Conservation (phyloP, 176 grass and related monocot species). For the Calamus simplicifolius region DNA sequence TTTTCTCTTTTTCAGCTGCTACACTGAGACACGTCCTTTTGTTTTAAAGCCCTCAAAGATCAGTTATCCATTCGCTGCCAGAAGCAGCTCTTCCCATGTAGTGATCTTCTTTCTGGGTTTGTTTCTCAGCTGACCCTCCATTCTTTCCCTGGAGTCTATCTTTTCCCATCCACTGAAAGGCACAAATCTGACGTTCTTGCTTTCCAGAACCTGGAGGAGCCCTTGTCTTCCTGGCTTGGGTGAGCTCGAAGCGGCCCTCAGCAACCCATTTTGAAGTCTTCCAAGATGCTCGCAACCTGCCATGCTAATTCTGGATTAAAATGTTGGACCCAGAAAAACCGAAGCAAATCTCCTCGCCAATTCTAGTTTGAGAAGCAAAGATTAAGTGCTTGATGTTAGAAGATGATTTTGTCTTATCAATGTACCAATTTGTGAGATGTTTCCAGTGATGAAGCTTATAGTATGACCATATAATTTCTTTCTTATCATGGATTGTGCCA, state of each 20-base stretch:
- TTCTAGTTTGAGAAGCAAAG: too few relatives aligned
- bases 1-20: too few relatives aligned
- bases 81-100: conserved; percentile 47
- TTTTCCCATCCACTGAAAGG: conserved; percentile 61
- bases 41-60: too few relatives aligned
- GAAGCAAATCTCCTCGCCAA: too few relatives aligned
- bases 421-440: too few relatives aligned
- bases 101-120: conserved; percentile 75
- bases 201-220: conserved; percentile 48
- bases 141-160: conserved; percentile 63
- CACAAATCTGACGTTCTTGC: conserved; percentile 44
- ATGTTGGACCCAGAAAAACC: too few relatives aligned
- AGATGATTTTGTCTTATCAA: too few relatives aligned
- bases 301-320: background rate
- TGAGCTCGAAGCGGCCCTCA: background rate
- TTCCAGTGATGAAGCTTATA: too few relatives aligned
- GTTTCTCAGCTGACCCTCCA: conserved; percentile 34
- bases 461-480: too few relatives aligned
- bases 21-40: too few relatives aligned
- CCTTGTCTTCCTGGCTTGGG: conserved; percentile 45
- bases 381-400: too few relatives aligned
- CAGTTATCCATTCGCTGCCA: conserved; percentile 21
- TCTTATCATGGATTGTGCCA: too few relatives aligned
- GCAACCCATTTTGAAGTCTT: conserved; percentile 50
- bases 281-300: conserved; percentile 74